phyloP scores from a whole-genome alignment of 2,329 filamentous ascomycete species.

The Exophiala lecanii-corni region DNA sequence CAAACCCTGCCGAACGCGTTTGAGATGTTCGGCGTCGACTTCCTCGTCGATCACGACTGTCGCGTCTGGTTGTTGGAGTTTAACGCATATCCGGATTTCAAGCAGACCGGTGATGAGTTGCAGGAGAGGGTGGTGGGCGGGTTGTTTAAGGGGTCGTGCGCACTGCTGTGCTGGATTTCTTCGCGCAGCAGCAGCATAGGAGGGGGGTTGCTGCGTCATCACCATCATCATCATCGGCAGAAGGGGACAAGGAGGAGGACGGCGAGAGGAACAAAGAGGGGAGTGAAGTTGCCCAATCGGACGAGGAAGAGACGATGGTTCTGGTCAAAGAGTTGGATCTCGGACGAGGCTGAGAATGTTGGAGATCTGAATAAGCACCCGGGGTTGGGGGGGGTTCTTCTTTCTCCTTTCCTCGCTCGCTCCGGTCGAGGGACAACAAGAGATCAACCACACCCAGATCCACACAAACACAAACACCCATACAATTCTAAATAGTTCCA shows the following conservation, averaged over 20 bases:
- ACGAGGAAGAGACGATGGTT: neutral
- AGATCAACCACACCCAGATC: too few relatives aligned
- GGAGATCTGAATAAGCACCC: too few relatives aligned
- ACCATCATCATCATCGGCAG: too few relatives aligned
- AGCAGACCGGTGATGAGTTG: constrained; percentile 76
- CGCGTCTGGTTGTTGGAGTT: constrained; percentile 77
- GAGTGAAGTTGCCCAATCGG: too few relatives aligned
- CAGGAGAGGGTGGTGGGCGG: constrained; percentile 63
- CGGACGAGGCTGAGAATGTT: too few relatives aligned
- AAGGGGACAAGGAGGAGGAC: neutral
- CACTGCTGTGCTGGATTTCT: constrained; percentile 64
- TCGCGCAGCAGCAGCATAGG: too few relatives aligned
- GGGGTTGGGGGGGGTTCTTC: too few relatives aligned
- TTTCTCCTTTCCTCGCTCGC: too few relatives aligned
- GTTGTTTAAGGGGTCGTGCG: constrained; percentile 70
- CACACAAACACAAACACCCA: too few relatives aligned
- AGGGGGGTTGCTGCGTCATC: too few relatives aligned
- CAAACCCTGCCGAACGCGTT: constrained; percentile 84
- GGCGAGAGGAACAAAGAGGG: neutral
- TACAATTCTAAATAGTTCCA: too few relatives aligned
- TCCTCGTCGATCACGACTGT: constrained; percentile 66
- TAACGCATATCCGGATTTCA: constrained; percentile 95
- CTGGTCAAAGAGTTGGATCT: neutral
- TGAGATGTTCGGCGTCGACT: constrained; percentile 89
- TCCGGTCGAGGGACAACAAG: too few relatives aligned